Evolutionary conservation across 176 grass and related monocot species (phyloP).

Genomic region (Triticum aestivum): IWGSC_CS_RefSeq_v2.1 NC_057800.1:518648733-518649232

Average conservation of each 20-base stretch:
- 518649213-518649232: conserved; percentile 28
- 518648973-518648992: no score
- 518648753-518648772: background rate
- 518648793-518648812: background rate
- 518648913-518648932: no score
- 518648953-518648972: no score
- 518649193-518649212: conserved; percentile 13
- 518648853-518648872: conserved; percentile 5
- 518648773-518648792: background rate
- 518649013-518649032: background rate
- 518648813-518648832: background rate
- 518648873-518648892: background rate
- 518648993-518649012: background rate
- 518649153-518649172: conserved; percentile 41
- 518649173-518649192: conserved; percentile 9
- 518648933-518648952: no score
- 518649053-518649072: conserved; percentile 97
- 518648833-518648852: background rate
- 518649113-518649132: conserved; percentile 76
- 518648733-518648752: background rate
- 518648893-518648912: background rate
- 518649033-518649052: conserved; percentile 37
- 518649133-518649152: conserved; percentile 95
- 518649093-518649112: conserved; percentile 88
- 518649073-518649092: conserved; percentile 85